Evolutionary conservation across 805 yeast species (phyloP), one percentile per base, ranked within the genome.

Genomic region (Blastobotrys attinorum): DNA sequence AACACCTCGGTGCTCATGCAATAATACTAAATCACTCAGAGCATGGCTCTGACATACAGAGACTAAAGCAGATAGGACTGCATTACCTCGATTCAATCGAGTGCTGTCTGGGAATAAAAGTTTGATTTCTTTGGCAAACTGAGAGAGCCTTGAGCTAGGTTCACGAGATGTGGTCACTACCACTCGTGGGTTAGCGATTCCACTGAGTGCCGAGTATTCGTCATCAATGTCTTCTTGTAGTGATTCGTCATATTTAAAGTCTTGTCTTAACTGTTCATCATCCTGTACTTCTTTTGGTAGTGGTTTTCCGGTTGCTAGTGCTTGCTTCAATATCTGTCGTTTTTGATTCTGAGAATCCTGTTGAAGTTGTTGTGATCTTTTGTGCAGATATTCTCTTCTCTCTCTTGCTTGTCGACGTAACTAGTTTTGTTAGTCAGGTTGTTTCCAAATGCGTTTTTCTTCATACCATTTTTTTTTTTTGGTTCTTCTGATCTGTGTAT

Each of bases 1-100:
- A 0, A 86, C 90, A 76, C 99, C 99, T 65, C 99, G 75, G 65
- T 92, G 98, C 61, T 92, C 99, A 61, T 92, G 97, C 18, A 92
- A 66, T 2, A 92, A 73, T 20, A 92, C 70, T 53, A 92, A 66
- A 61, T 92, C 99, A 1, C 92, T 81, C 7, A 90, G 78, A 15
- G 83, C 84, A 0, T 90, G 79, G 42, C 81, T 67, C 47, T 83
- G 76, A 64, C 97, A 88, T 1, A 95, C 86, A 38, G 80, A 76
- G 2, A 87, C 95, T 37, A 92, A 66, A 41, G 83, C 81, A 1
- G 95, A 82, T 71, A 92, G 77, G 43, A 92, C 75, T 47, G 89
- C 82, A 55, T 81, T 85, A 73, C 99, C 99, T 69, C 99, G 77
- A 64, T 92, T 92, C 46, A 92, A 71, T 56, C 96, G 76, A 35